These are phyloP conservation scores for Diplocarpon mali DNA, from an alignment of 2,329 filamentous ascomycete genomes.

Conservation along the genomic window DNA sequence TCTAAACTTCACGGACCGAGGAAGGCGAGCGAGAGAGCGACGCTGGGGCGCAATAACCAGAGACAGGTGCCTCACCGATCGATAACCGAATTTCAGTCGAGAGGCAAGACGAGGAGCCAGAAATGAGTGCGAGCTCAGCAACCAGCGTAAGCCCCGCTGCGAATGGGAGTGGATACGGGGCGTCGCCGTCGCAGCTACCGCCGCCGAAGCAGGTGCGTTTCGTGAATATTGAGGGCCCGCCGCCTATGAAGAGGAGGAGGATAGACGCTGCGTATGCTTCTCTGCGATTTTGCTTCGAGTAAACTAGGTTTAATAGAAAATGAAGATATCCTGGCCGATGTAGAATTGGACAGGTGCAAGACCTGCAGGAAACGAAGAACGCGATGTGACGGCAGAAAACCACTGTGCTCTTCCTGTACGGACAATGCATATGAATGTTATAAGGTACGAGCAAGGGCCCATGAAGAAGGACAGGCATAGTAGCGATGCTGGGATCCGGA, in stretches of 20 bases:
- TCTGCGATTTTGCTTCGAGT: background rate
- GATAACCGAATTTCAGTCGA: no score
- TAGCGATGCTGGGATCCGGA: slow-evolving; percentile 22
- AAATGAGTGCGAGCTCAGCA: slow-evolving; percentile 14
- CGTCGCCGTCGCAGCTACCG: slow-evolving; percentile 11
- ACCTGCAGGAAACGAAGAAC: slow-evolving; percentile 70
- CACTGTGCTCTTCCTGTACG: slow-evolving; percentile 59
- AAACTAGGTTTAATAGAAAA: slow-evolving; percentile 8
- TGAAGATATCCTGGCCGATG: background rate
- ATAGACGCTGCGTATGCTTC: slow-evolving; percentile 66
- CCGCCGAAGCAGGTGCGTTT: slow-evolving; percentile 59
- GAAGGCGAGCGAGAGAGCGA: no score
- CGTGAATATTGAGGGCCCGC: slow-evolving; percentile 72
- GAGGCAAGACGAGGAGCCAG: no score
- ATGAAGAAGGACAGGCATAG: slow-evolving; percentile 18
- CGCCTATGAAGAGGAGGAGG: slow-evolving; percentile 65
- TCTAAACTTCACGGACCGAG: no score
- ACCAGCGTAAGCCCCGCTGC: slow-evolving; percentile 5
- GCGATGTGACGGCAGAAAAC: slow-evolving; percentile 62
- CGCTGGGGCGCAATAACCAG: no score
- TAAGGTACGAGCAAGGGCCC: slow-evolving; percentile 46
- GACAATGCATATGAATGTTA: slow-evolving; percentile 59
- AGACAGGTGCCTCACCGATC: no score
- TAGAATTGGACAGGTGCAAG: slow-evolving; percentile 40
- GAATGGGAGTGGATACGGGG: background rate